These are phyloP conservation scores for Lablab purpureus DNA, from an alignment of 306 rosid genomes.

Conservation along the genomic window DNA sequence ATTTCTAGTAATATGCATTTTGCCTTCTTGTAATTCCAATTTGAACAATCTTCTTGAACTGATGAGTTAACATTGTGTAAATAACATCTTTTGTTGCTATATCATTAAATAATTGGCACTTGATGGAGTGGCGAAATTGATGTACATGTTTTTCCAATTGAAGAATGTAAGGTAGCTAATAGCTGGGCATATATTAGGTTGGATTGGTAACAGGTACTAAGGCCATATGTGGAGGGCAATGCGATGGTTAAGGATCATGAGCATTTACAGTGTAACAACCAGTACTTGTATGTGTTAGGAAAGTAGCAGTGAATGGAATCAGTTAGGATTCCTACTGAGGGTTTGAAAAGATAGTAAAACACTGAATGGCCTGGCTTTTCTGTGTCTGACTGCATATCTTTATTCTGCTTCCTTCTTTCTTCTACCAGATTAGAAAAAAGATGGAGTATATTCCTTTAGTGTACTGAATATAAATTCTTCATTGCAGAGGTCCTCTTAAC, in stretches of 20 bases:
- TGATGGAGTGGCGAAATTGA: no score
- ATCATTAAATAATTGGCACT: not conserved
- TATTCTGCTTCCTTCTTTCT: not conserved
- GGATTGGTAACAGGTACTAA: not conserved
- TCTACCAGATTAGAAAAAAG: not conserved
- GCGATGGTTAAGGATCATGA: not conserved
- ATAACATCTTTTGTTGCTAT: not conserved
- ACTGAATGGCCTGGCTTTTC: not conserved
- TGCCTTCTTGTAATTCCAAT: not conserved
- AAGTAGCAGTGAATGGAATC: not conserved
- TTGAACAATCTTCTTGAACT: not conserved
- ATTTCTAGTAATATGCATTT: not conserved
- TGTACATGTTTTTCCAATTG: no score
- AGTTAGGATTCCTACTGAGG: not conserved
- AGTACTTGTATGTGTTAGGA: not conserved
- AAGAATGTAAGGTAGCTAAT: no score
- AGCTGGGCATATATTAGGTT: not conserved
- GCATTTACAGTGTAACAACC: not conserved
- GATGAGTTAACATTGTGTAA: not conserved
- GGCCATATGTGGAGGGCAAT: not conserved
- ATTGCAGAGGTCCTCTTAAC: constrained; percentile 84
- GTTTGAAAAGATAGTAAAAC: not conserved
- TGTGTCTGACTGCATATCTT: not conserved
- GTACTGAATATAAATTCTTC: constrained; percentile 38
- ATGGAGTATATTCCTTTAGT: not conserved